Evolutionary conservation across 352 stramenopile genomes (phyloP), one percentile per base, ranked within the genome.

Genomic region (Lagenidium giganteum): DNA sequence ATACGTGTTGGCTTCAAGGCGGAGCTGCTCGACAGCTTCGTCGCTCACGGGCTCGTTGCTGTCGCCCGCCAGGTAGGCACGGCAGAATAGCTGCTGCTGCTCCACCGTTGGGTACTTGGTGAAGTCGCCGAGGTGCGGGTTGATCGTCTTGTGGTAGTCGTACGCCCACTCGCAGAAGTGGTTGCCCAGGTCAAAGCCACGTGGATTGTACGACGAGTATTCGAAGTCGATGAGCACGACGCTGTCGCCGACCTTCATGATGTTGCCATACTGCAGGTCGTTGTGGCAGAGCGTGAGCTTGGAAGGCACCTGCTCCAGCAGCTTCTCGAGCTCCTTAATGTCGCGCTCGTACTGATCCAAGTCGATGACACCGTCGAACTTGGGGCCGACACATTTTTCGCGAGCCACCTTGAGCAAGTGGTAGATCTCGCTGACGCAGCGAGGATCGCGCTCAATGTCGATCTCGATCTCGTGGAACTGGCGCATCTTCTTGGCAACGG

Each of bases 161-260:
- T 79, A 91, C 5, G 56, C 73, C 77, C 78, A 93, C 51, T 91
- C 81, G 44, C 77, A 96, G 54, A 97, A 97, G 67, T 97, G 88
- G 62, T 97, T 97, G 17, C 80, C 89, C 24, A 97, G 21, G 46
- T 97, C 91, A 49, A 91, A 97, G 0, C 83, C 90, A 4, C 87
- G 75, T 34, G 71, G 79, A 60, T 96, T 97, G 61, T 94, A 96
- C 35, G 72, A 87, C 39, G 78, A 93, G 69, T 97, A 97, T 72
- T 97, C 91, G 72, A 95, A 97, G 56, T 97, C 89, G 42, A 97
- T 96, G 21, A 97, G 61, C 51, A 90, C 70, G 23, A 95, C 77
- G 39, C 62, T 66, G 2, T 47, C 37, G 13, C 86, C 70, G 18
- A 65, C 83, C 24, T 67, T 70, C 67, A 97, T 91, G 39, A 97